Percentiles rank a stretch among this genome's conserved stretches.
Evolutionary conservation across 164 flowering plant species (phyloP).

Genomic region (Macadamia tetraphylla): DNA sequence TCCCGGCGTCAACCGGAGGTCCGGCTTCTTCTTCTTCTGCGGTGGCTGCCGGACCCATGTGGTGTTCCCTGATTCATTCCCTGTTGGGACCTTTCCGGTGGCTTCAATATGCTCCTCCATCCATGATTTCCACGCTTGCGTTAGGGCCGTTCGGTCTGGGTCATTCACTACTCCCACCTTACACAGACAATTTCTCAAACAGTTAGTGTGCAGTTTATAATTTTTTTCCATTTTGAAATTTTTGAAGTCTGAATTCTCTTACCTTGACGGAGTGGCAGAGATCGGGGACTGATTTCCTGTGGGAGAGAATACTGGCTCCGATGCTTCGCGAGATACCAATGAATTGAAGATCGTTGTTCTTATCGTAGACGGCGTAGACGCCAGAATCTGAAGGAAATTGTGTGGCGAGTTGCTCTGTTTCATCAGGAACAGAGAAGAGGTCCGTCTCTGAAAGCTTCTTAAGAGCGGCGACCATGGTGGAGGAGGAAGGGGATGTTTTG

Average conservation of each 20-base stretch:
- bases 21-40: conserved; percentile 71
- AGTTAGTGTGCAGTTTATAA: too few relatives aligned
- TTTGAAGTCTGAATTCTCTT: neutral
- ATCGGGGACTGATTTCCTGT: conserved; percentile 64
- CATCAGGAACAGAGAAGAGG: conserved; percentile 31
- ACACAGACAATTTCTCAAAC: conserved; percentile 9
- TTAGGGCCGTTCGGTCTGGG: conserved; percentile 67
- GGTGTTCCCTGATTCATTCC: conserved; percentile 79
- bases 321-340: conserved; percentile 76
- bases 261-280: conserved; percentile 82
- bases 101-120: conserved; percentile 85
- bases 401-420: conserved; percentile 22
- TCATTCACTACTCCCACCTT: conserved; percentile 72
- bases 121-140: conserved; percentile 96
- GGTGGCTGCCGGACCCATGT: conserved; percentile 67
- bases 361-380: conserved; percentile 77
- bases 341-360: conserved; percentile 60
- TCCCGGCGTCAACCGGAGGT: conserved; percentile 87
- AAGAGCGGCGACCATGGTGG: conserved; percentile 36
- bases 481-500: conserved; percentile 21
- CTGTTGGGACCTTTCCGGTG: conserved; percentile 87
- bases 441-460: conserved; percentile 55
- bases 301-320: conserved; percentile 60
- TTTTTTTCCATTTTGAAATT: too few relatives aligned
- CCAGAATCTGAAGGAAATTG: conserved; percentile 55